Evolutionary conservation across 768 basidiomycete species (phyloP).

Genomic region (Podaxis rugospora): DNA sequence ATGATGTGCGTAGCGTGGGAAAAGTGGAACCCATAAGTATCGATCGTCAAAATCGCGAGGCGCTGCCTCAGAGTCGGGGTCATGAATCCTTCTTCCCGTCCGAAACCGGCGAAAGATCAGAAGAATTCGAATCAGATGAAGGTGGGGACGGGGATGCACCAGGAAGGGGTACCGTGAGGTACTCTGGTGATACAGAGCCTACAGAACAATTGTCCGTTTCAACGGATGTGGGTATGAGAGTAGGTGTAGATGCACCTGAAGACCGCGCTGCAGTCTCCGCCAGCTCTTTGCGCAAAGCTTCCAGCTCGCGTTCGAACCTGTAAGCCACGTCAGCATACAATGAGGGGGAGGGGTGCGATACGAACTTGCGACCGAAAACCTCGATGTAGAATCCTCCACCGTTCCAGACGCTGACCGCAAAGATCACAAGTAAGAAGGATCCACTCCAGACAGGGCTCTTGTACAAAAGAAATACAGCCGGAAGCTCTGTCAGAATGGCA

Average conservation of each 20-base stretch:
- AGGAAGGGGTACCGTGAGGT: neutral
- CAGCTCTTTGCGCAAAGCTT: conserved; percentile 85
- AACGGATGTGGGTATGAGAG: conserved; percentile 23
- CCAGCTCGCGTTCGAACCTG: conserved; percentile 91
- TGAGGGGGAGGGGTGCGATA: conserved; percentile 17
- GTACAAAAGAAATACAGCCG: conserved; percentile 81
- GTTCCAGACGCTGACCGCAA: conserved; percentile 91
- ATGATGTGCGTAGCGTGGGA: neutral
- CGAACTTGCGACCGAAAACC: conserved; percentile 94
- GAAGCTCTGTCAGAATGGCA: conserved; percentile 79
- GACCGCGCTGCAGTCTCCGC: conserved; percentile 58
- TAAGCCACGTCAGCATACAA: conserved; percentile 9
- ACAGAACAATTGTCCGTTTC: conserved; percentile 16
- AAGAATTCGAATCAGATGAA: conserved; percentile 15
- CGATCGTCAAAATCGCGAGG: neutral
- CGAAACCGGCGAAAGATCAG: conserved; percentile 10
- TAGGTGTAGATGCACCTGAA: conserved; percentile 43
- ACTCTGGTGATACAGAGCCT: conserved; percentile 8
- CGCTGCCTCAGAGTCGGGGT: neutral
- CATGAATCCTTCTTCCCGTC: conserved; percentile 24
- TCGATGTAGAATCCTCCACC: conserved; percentile 96
- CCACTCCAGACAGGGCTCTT: conserved; percentile 75
- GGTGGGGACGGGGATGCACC: neutral
- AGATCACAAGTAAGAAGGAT: conserved; percentile 73
- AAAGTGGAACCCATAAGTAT: neutral